A percentile compares a stretch with the other conserved stretches of the same genome.
Conservation (phyloP, 2,329 filamentous ascomycete genomes). For the Fusarium mundagurra region DNA sequence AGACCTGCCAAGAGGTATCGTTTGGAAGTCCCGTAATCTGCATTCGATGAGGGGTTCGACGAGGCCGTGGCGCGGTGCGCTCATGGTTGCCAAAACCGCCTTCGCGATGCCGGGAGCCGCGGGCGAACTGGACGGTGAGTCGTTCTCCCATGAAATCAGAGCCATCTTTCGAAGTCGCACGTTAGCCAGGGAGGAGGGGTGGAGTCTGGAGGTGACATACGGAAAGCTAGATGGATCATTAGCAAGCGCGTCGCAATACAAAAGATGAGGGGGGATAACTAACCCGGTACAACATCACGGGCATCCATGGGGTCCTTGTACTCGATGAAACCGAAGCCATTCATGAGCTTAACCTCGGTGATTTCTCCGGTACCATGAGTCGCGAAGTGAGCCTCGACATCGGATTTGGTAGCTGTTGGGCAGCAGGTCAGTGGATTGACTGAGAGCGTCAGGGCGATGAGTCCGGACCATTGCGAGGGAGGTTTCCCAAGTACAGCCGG, state of each 20-base stretch:
- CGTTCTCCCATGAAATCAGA: conserved; percentile 98
- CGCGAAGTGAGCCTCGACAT: conserved; percentile 95
- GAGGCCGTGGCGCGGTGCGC: conserved; percentile 75
- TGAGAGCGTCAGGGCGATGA: conserved; percentile 44
- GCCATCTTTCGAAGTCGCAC: conserved; percentile 72
- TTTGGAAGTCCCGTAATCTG: conserved; percentile 94
- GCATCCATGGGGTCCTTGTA: conserved; percentile 99
- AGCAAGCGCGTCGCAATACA: conserved; percentile 31
- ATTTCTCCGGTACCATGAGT: conserved; percentile 97
- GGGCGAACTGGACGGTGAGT: conserved; percentile 97
- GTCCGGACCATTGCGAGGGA: conserved; percentile 87
- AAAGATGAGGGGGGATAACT: conserved; percentile 49
- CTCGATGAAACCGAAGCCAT: conserved; percentile 99
- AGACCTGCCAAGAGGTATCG: conserved; percentile 99
- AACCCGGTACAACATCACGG: conserved; percentile 97
- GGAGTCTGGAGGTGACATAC: conserved; percentile 57
- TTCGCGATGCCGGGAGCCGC: conserved; percentile 75
- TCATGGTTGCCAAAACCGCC: conserved; percentile 62
- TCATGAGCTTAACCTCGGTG: conserved; percentile 99
- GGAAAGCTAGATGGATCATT: conserved; percentile 61
- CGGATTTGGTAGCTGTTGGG: conserved; percentile 88
- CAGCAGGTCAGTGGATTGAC: conserved; percentile 56
- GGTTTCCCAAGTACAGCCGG: conserved; percentile 96
- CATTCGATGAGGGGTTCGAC: conserved; percentile 96
- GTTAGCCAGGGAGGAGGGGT: conserved; percentile 39